These are phyloP conservation scores for Aureobasidium sp. DNA, from an alignment of 2,329 filamentous ascomycete genomes.

Conservation along the genomic window DNA sequence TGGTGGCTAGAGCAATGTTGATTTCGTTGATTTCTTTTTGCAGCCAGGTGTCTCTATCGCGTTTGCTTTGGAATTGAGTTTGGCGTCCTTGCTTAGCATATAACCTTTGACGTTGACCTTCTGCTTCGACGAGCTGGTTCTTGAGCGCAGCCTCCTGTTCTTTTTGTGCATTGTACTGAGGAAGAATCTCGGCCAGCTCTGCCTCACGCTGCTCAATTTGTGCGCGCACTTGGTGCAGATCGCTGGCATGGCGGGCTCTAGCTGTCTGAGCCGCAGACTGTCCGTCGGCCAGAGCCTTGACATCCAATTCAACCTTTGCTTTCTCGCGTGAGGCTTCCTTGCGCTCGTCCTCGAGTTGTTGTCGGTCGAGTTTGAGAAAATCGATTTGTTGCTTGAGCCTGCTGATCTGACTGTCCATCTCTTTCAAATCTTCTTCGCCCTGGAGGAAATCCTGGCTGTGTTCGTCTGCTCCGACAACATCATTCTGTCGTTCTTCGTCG, in stretches of 20 bases:
- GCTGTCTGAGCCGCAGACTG: conserved; percentile 71
- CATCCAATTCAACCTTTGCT: conserved; percentile 79
- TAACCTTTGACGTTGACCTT: conserved; percentile 68
- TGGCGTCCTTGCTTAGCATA: conserved; percentile 89
- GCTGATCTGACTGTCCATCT: conserved; percentile 71
- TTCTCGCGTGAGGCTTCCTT: conserved; percentile 70
- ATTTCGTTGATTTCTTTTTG: conserved; percentile 74
- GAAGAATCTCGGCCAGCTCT: conserved; percentile 68
- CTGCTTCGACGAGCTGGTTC: conserved; percentile 66
- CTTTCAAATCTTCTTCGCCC: conserved; percentile 70
- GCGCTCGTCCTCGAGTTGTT: conserved; percentile 83
- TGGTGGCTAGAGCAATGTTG: conserved; percentile 65
- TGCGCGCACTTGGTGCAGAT: conserved; percentile 63
- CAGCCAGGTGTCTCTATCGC: conserved; percentile 78
- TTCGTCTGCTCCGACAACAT: conserved; percentile 76
- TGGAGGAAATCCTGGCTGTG: conserved; percentile 69
- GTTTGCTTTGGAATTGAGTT: conserved; percentile 79
- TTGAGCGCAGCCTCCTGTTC: conserved; percentile 65
- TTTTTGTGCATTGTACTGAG: conserved; percentile 67
- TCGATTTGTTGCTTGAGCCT: conserved; percentile 76
- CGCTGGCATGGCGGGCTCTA: conserved; percentile 61
- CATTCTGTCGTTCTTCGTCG: conserved; percentile 72
- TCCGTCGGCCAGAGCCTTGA: conserved; percentile 75
- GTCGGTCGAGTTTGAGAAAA: conserved; percentile 74
- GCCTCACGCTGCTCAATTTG: conserved; percentile 70